These are phyloP conservation scores for Phytopythium ostracodes DNA, from an alignment of 352 stramenopile genomes.

Conservation along the genomic window DNA sequence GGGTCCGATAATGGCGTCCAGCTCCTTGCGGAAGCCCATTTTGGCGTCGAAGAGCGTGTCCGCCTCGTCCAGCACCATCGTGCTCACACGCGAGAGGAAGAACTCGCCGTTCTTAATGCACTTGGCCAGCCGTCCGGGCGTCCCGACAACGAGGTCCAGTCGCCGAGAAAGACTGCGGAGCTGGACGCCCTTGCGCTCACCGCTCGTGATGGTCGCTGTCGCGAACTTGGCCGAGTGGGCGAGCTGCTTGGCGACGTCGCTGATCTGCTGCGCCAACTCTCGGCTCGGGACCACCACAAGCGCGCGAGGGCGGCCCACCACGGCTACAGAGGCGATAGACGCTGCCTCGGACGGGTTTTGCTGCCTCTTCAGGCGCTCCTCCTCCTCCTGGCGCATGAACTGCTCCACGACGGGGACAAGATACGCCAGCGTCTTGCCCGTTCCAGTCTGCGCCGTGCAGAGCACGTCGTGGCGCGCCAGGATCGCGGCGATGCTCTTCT, in stretches of 20 bases:
- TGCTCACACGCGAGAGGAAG: constrained; percentile 70
- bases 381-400: constrained; percentile 36
- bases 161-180: constrained; percentile 36
- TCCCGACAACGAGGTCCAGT: constrained; percentile 74
- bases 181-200: constrained; percentile 68
- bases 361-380: constrained; percentile 2
- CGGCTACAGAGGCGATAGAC: constrained; percentile 6
- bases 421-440: constrained; percentile 66
- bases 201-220: constrained; percentile 56
- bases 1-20: constrained; percentile 62
- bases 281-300: constrained; percentile 62
- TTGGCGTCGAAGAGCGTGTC: constrained; percentile 81
- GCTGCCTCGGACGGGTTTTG: neutral
- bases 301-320: constrained; percentile 36
- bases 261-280: constrained; percentile 66
- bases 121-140: constrained; percentile 66
- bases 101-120: constrained; percentile 69
- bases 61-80: constrained; percentile 72
- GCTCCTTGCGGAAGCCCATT: constrained; percentile 73
- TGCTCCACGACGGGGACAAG: constrained; percentile 54
- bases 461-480: constrained; percentile 48
- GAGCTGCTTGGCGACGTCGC: constrained; percentile 58
- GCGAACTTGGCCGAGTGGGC: constrained; percentile 69
- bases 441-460: constrained; percentile 63
- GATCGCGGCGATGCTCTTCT: constrained; percentile 45